Evolutionary conservation across 202 grass and related monocot species (phyloP), one percentile per base, ranked within the genome.

Genomic region (Musa balbisiana): DNA sequence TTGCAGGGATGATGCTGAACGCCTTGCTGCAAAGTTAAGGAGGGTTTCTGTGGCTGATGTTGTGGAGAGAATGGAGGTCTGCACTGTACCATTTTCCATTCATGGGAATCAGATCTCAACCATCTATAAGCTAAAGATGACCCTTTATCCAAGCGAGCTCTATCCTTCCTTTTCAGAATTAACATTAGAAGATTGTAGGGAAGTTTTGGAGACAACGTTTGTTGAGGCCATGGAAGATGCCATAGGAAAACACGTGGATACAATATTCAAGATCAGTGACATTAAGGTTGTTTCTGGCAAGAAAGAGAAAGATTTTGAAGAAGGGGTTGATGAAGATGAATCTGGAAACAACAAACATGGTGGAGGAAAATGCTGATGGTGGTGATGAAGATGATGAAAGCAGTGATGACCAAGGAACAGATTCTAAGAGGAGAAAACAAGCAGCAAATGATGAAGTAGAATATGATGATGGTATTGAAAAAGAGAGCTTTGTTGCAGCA

Each of bases 41-140:
- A 89, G 88, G 53, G 71, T 98, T 72, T 69, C 49, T 75, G 89
- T 98, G 58, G 79, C 83, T 54, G 88, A 92, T 81, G 17, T 90
- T 68, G 80, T 94, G 59, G 91, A 93, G 43, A 81, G 76, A 76
- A 94, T 93, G 75, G 90, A 94, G 77, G 94, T 98, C 55, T 89
- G 79, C 79, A 88, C 77, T 53, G 62, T 94, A 76, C 94, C 88
- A 64, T 98, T 93, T 82, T 89, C 81, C 74, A 87, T 89, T 69
- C 74, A 60, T 56, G 83, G 85, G 74, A 90, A 84, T 27, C 66
- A 82, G 79, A 78, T 98, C 58, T 87, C 88, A 19, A 92, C 79
- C 27, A 79, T 92, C 9, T 94, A 98, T 70, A 98, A 92, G 70
- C 73, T 98, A 19, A 84, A 86, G n/a, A 89, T 98, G 87, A 87